phyloP scores from a whole-genome alignment of 2,329 filamentous ascomycete species.

The Allantophomopsis lycopodina region DNA sequence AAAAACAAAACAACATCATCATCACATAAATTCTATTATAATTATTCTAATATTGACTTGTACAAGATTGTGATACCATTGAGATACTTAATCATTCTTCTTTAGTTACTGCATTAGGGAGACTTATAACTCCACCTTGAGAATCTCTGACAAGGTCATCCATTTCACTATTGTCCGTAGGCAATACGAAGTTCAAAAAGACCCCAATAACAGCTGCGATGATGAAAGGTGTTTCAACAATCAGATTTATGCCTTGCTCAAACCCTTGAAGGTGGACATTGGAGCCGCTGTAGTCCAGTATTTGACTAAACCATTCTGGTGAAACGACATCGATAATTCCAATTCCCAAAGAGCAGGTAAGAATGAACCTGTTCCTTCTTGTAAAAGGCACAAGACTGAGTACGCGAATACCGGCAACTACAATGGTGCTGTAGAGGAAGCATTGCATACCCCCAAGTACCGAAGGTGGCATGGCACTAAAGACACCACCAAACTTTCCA shows the following conservation, averaged over 20 bases:
- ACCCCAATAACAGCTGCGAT: no score
- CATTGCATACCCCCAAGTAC: constrained; percentile 37
- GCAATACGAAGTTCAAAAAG: no score
- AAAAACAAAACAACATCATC: no score
- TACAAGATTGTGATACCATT: no score
- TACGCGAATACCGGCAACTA: constrained; percentile 52
- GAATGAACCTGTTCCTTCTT: constrained; percentile 50
- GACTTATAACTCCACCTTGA: no score
- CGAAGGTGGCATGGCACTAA: constrained; percentile 47
- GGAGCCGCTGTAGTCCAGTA: constrained; percentile 21
- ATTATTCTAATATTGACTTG: no score
- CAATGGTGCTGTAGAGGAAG: constrained; percentile 54
- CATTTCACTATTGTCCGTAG: no score
- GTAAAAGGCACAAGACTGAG: constrained; percentile 49
- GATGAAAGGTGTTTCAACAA: constrained; percentile 10
- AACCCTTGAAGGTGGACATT: constrained; percentile 24
- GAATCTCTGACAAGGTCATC: no score
- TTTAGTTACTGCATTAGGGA: no score
- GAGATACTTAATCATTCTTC: no score
- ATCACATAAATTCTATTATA: no score
- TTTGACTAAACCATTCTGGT: constrained; percentile 23
- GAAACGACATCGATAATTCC: constrained; percentile 35
- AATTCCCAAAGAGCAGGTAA: constrained; percentile 45
- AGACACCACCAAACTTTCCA: constrained; percentile 54
- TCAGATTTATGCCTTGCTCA: constrained; percentile 24